These are phyloP conservation scores for Phytophthora europaea DNA, from an alignment of 352 stramenopile species.

Conservation along the genomic window DNA sequence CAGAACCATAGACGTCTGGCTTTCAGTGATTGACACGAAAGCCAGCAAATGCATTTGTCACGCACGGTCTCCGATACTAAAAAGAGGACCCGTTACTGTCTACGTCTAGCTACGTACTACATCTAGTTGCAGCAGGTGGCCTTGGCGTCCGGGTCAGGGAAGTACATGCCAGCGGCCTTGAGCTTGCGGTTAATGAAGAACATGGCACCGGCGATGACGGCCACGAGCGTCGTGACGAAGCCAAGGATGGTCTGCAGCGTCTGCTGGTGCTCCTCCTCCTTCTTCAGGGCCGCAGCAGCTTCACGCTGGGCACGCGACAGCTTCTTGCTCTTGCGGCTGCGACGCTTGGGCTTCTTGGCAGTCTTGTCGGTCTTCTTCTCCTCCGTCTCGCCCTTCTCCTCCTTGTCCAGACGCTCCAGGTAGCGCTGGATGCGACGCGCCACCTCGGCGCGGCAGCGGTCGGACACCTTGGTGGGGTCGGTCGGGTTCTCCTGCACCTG, in stretches of 20 bases:
- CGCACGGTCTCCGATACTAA: constrained; percentile 12
- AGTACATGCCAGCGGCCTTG: constrained; percentile 85
- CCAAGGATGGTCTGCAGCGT: constrained; percentile 76
- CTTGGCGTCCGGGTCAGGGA: constrained; percentile 66
- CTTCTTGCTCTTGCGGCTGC: constrained; percentile 79
- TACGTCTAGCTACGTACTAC: constrained; percentile 14
- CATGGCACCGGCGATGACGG: constrained; percentile 58
- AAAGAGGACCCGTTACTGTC: constrained; percentile 23
- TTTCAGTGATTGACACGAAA: constrained; percentile 18
- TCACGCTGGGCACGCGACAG: constrained; percentile 61
- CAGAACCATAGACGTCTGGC: constrained; percentile 25
- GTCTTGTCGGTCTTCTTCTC: constrained; percentile 42
- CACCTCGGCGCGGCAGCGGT: constrained; percentile 70
- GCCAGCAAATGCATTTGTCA: constrained; percentile 31
- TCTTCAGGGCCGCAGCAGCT: constrained; percentile 66
- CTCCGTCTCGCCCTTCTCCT: constrained; percentile 44
- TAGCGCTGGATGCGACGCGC: constrained; percentile 71
- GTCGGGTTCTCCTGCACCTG: constrained; percentile 77
- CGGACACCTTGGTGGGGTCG: constrained; percentile 70
- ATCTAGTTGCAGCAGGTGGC: constrained; percentile 65
- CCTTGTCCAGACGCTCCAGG: constrained; percentile 57
- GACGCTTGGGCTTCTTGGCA: constrained; percentile 56
- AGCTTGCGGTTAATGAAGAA: constrained; percentile 90
- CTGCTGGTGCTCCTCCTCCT: constrained; percentile 73
- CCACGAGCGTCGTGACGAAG: constrained; percentile 76